A percentile compares a stretch with the other conserved stretches of the same genome.
Evolutionary conservation across 2,329 filamentous ascomycete genomes (phyloP).

Genomic region (Fonsecaea pedrosoi): DNA sequence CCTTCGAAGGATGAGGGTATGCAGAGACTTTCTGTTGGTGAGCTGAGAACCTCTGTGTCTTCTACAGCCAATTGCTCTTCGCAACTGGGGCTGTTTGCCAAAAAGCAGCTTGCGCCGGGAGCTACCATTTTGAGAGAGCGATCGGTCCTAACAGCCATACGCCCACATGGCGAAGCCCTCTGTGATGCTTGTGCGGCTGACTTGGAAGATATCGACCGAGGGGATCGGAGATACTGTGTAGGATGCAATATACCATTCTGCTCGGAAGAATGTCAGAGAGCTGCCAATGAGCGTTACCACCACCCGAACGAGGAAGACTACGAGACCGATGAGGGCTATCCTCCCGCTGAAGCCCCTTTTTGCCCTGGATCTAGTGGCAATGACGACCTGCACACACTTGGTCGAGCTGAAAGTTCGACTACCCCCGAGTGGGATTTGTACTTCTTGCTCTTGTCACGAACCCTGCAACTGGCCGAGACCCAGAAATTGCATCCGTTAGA

Average conservation of each 20-base stretch:
- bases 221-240: conserved; percentile 45
- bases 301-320: conserved; percentile 33
- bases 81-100: conserved; percentile 91
- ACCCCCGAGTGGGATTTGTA: conserved; percentile 68
- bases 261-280: conserved; percentile 61
- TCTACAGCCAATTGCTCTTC: conserved; percentile 55
- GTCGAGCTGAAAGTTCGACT: conserved; percentile 62
- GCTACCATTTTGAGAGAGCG: conserved; percentile 81
- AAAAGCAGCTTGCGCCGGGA: conserved; percentile 76
- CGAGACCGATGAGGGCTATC: conserved; percentile 37
- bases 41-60: conserved; percentile 2
- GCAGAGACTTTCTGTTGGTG: conserved; percentile 6
- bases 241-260: conserved; percentile 65
- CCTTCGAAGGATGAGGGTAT: conserved; percentile 39
- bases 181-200: conserved; percentile 87
- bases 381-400: conserved; percentile 62
- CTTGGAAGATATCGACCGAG: conserved; percentile 65
- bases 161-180: conserved; percentile 81
- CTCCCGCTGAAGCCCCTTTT: conserved; percentile 33
- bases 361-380: conserved; percentile 61
- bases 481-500: conserved; percentile 65
- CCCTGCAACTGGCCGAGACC: conserved; percentile 67
- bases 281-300: conserved; percentile 65
- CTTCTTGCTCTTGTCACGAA: conserved; percentile 64
- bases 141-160: conserved; percentile 86